Percentiles rank a stretch among this genome's conserved stretches.
Conservation (phyloP, 192 early-diverging fungal species). For the Coemansia sp. region DNA sequence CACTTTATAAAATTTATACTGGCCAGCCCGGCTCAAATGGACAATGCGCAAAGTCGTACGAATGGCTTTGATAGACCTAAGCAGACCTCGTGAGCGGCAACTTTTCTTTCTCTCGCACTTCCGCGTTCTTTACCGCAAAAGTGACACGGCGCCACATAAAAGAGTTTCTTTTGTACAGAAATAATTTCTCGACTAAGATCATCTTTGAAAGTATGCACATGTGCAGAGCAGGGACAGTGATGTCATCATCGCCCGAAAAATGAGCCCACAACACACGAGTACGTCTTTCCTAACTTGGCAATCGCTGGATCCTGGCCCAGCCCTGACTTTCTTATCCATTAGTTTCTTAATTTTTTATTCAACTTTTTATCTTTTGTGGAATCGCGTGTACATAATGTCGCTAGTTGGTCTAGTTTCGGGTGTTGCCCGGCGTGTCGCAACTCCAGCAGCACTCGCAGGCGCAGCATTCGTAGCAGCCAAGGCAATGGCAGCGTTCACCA, state of each 20-base stretch:
- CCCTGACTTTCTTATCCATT: too few species aligned
- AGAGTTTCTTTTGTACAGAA: not conserved
- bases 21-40: not conserved
- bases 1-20: not conserved
- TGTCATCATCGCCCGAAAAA: not conserved
- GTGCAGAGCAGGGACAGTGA: not conserved
- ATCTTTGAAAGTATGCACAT: not conserved
- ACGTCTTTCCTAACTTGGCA: too few species aligned
- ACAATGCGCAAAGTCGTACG: not conserved
- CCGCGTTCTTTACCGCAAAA: not conserved
- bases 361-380: not conserved
- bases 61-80: not conserved
- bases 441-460: slow-evolving; percentile 31
- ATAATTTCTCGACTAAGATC: not conserved
- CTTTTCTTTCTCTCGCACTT: not conserved
- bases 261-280: too few species aligned
- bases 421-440: slow-evolving; percentile 24
- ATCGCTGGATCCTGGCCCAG: too few species aligned
- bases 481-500: slow-evolving; percentile 48
- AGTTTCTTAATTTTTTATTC: too few species aligned
- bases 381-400: slow-evolving; percentile 20
- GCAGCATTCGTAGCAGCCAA: slow-evolving; percentile 29
- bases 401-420: slow-evolving; percentile 27
- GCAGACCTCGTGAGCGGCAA: not conserved
- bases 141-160: slow-evolving; percentile 1